phyloP scores from a whole-genome alignment of 1,139 yeast species.

The Kurtzmaniella natalensis region DNA sequence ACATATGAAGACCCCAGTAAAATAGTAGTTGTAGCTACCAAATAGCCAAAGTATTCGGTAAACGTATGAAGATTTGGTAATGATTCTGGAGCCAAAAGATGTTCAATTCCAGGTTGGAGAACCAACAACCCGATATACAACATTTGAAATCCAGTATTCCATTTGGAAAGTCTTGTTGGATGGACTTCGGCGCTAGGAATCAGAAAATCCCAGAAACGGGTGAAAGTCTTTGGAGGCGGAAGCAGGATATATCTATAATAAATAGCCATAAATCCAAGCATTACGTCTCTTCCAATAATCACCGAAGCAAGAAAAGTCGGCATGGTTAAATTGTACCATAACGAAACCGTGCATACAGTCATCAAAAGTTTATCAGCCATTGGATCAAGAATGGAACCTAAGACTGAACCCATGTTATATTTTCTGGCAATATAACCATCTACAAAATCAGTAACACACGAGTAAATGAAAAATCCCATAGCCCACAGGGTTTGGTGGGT shows the following conservation, averaged over 20 bases:
- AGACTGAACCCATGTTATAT: slow-evolving; percentile 70
- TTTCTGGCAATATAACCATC: slow-evolving; percentile 90
- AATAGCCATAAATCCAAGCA: slow-evolving; percentile 72
- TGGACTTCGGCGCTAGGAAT: slow-evolving; percentile 84
- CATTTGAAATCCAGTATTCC: slow-evolving; percentile 92
- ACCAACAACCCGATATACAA: slow-evolving; percentile 76
- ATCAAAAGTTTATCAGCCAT: slow-evolving; percentile 90
- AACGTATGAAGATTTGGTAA: slow-evolving; percentile 11
- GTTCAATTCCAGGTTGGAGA: slow-evolving; percentile 54
- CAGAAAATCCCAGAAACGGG: slow-evolving; percentile 62
- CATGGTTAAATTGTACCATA: slow-evolving; percentile 65
- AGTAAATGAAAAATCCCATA: slow-evolving; percentile 68
- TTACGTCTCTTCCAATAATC: slow-evolving; percentile 81
- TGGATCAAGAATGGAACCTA: slow-evolving; percentile 93
- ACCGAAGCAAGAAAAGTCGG: slow-evolving; percentile 65
- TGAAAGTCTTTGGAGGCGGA: slow-evolving; percentile 70
- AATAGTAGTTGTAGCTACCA: slow-evolving; percentile 75
- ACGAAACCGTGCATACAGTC: slow-evolving; percentile 78
- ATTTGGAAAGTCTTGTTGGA: slow-evolving; percentile 84
- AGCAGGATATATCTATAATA: slow-evolving; percentile 70
- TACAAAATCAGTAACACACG: slow-evolving; percentile 84
- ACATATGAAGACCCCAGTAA: slow-evolving; percentile 77
- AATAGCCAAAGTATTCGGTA: slow-evolving; percentile 16
- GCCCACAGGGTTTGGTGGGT: slow-evolving; percentile 61
- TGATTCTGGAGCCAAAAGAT: slow-evolving; percentile 16